Conservation (phyloP, 805 yeast genomes). For the Saccharomycopsis olivae region DNA sequence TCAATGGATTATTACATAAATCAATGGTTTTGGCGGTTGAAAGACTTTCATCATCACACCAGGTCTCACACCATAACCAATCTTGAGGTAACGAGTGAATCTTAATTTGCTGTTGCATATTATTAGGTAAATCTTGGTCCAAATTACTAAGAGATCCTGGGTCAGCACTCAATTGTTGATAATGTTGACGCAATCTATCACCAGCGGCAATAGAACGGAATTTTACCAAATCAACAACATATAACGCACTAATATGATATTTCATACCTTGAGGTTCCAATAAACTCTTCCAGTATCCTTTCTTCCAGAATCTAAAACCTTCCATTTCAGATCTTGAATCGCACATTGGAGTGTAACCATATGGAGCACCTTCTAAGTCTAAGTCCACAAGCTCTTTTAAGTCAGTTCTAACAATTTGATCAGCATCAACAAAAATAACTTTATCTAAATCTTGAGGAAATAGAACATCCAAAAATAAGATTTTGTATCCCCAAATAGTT, state of each 20-base stretch:
- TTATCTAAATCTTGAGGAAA: constrained; percentile 71
- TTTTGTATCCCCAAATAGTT: constrained; percentile 81
- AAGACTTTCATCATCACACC: constrained; percentile 65
- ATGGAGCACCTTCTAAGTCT: constrained; percentile 73
- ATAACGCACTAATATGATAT: constrained; percentile 79
- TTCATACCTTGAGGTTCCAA: constrained; percentile 45
- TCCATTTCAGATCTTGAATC: constrained; percentile 72
- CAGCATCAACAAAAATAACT: constrained; percentile 80
- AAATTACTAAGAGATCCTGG: constrained; percentile 69
- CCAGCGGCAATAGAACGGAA: constrained; percentile 68
- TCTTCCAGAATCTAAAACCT: constrained; percentile 85
- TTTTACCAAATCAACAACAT: constrained; percentile 61
- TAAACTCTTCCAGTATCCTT: constrained; percentile 75
- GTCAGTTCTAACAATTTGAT: constrained; percentile 71
- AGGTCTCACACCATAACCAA: constrained; percentile 92
- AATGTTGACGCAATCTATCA: constrained; percentile 70
- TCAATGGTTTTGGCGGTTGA: constrained; percentile 67
- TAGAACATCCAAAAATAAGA: constrained; percentile 74
- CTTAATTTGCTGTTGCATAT: constrained; percentile 56
- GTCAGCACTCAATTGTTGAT: constrained; percentile 72
- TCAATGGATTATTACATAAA: constrained; percentile 73
- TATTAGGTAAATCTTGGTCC: constrained; percentile 92
- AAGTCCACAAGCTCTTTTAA: constrained; percentile 54
- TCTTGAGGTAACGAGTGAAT: constrained; percentile 69
- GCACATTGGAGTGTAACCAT: constrained; percentile 83